Evolutionary conservation across 192 early-diverging fungal genomes (phyloP).

Genomic region (Lobulomyces angularis): DNA sequence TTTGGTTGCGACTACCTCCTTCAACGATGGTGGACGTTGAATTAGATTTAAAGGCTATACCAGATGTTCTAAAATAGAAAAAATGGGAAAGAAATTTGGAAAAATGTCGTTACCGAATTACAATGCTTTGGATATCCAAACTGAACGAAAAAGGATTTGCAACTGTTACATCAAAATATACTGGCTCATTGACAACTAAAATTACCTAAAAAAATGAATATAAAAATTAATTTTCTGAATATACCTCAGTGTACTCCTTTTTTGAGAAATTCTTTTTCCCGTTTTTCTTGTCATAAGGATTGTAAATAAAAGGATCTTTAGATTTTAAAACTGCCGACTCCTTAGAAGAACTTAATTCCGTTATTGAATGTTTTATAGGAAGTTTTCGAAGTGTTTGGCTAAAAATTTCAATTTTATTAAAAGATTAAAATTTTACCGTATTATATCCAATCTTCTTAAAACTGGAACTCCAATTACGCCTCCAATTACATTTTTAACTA

Average conservation of each 20-base stretch:
- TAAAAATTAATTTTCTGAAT: background rate
- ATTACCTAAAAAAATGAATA: slow-evolving; percentile 15
- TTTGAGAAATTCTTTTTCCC: slow-evolving; percentile 8
- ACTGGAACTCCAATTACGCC: slow-evolving; percentile 25
- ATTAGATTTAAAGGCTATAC: slow-evolving; percentile 43
- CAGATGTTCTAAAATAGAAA: slow-evolving; percentile 36
- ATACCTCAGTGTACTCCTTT: slow-evolving; percentile 1
- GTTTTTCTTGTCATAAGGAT: slow-evolving; percentile 56
- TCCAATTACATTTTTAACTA: slow-evolving; percentile 19
- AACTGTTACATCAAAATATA: slow-evolving; percentile 56
- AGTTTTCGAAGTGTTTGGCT: slow-evolving; percentile 42
- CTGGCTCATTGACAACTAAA: slow-evolving; percentile 54
- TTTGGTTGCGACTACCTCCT: slow-evolving; percentile 40
- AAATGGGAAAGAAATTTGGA: background rate
- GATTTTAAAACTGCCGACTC: slow-evolving; percentile 12
- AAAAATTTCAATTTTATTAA: slow-evolving; percentile 1
- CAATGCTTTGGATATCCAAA: slow-evolving; percentile 56
- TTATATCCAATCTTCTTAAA: slow-evolving; percentile 18
- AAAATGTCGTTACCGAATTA: slow-evolving; percentile 46
- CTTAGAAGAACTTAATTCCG: slow-evolving; percentile 14
- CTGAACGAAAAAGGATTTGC: slow-evolving; percentile 73
- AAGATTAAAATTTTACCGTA: slow-evolving; percentile 9
- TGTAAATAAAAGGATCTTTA: slow-evolving; percentile 74
- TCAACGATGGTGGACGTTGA: slow-evolving; percentile 51
- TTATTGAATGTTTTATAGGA: slow-evolving; percentile 43